These are phyloP conservation scores for Quercus ilex DNA, from an alignment of 306 rosid species.

Conservation along the genomic window DNA sequence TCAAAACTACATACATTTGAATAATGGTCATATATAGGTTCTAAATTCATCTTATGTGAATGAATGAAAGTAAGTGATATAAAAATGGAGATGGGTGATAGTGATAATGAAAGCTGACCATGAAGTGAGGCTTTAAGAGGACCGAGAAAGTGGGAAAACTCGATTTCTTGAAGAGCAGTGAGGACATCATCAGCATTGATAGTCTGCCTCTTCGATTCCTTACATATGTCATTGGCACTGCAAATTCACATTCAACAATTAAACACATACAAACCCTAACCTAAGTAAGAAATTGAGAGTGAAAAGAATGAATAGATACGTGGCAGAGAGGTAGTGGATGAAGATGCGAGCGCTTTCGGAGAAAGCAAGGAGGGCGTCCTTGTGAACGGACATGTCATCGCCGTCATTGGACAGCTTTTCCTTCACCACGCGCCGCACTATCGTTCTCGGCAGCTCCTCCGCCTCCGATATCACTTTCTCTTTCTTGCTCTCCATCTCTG, in stretches of 20 bases:
- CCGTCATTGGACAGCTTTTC: slow-evolving; percentile 62
- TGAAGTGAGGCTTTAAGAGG: slow-evolving; percentile 74
- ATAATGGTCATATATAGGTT: too few relatives aligned
- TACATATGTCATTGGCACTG: slow-evolving; percentile 95
- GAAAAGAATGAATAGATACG: slow-evolving; percentile 32
- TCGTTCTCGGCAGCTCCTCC: slow-evolving; percentile 76
- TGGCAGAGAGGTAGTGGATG: slow-evolving; percentile 91
- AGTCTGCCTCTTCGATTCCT: slow-evolving; percentile 85
- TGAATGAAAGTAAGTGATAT: too few relatives aligned
- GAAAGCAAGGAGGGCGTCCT: slow-evolving; percentile 77
- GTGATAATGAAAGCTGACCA: slow-evolving; percentile 26
- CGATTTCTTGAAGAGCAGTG: slow-evolving; percentile 84
- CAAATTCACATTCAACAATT: background rate
- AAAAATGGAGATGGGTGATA: too few relatives aligned
- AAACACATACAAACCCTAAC: rapidly evolving
- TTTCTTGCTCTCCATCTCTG: slow-evolving; percentile 29
- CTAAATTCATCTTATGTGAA: too few relatives aligned
- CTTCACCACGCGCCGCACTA: slow-evolving; percentile 93
- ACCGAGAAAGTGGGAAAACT: slow-evolving; percentile 63
- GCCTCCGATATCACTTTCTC: slow-evolving; percentile 38
- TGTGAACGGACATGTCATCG: slow-evolving; percentile 62
- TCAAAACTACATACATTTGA: too few relatives aligned
- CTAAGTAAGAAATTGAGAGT: background rate
- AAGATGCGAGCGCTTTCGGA: slow-evolving; percentile 86
- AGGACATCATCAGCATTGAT: slow-evolving; percentile 74